Conservation (phyloP, 257 asterid species). For the Penstemon barbatus region DNA sequence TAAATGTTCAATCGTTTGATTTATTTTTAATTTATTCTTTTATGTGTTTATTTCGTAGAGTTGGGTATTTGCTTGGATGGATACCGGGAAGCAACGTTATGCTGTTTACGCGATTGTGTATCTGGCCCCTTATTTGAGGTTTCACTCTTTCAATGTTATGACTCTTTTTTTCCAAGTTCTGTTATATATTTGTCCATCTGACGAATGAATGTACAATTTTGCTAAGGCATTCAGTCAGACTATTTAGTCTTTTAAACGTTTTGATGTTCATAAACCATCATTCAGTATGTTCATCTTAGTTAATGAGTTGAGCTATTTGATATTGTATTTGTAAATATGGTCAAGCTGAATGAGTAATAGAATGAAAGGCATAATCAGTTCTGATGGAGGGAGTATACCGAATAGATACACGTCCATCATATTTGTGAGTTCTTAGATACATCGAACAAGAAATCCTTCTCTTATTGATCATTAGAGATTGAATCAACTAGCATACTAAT, state of each 20-base stretch:
- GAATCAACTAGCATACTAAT: no score
- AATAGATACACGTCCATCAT: no score
- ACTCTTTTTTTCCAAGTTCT: neutral
- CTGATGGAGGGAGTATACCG: no score
- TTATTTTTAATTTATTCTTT: neutral
- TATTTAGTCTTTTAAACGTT: neutral
- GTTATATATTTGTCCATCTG: neutral
- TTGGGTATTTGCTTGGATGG: conserved; percentile 99
- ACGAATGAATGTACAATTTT: neutral
- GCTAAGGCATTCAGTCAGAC: neutral
- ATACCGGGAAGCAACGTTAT: conserved; percentile 75
- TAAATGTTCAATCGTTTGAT: neutral
- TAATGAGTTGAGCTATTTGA: no score
- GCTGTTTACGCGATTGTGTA: conserved; percentile 87
- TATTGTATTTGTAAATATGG: no score
- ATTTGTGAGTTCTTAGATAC: no score
- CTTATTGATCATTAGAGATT: no score
- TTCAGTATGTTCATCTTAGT: neutral
- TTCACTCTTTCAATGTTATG: neutral
- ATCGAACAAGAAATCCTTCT: no score
- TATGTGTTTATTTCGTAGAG: conserved; percentile 45
- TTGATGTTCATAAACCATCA: neutral
- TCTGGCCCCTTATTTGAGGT: conserved; percentile 96
- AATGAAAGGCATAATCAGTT: no score
- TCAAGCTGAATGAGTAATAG: no score